Base-by-base conservation (phyloP, 2,329 filamentous ascomycete species). In the Curvularia hawaiiensis region DNA sequence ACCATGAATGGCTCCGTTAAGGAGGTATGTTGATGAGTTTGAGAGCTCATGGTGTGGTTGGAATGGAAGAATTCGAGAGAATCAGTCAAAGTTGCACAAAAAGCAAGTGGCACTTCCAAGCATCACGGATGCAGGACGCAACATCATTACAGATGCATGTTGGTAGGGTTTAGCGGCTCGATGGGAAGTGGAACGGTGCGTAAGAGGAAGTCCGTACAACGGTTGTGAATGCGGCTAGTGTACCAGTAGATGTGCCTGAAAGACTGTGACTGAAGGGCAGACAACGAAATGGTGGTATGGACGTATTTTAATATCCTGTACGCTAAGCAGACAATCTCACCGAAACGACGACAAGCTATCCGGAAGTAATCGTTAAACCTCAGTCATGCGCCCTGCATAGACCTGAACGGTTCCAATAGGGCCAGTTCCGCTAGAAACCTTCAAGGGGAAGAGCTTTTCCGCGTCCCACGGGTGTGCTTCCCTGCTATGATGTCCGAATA, bases 1-100 rank as follows among this genome's bases (percentile, higher is more conserved):
- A 50, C 22, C 16, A 51, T 35, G 2, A 12, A 51, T 11, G 50
- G 24, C n/a, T 58, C 46, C 24, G 44, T 43, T 14, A 43, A 45
- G 14, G 20, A 39, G 45, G 28, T 43, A 18, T 33, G 20, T 12
- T 16, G 33, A 28, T 20, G 35, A 40, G 8, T 18, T 33, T 50
- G 54, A 45, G 45, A 33, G 31, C 16, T 45, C 50, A 58, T 58
- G 20, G 20, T 24, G 40, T 38, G 9, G 22, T 22, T 28, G 11
- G 47, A 33, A 5, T 26, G 24, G 11, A 30, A 30, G 28, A 33
- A 31, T 22, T 22, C 38, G 8, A 9, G 39, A 10, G 10, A 43
- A 43, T 35, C n/a, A 46, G 18, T 20, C 30, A 22, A 41, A 24
- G 35, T 44, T 31, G 28, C 28, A 31, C 20, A 11, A 8, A 39